Evolutionary conservation across 257 asterid genomes (phyloP).

Genomic region (Solanum arcanum): DNA sequence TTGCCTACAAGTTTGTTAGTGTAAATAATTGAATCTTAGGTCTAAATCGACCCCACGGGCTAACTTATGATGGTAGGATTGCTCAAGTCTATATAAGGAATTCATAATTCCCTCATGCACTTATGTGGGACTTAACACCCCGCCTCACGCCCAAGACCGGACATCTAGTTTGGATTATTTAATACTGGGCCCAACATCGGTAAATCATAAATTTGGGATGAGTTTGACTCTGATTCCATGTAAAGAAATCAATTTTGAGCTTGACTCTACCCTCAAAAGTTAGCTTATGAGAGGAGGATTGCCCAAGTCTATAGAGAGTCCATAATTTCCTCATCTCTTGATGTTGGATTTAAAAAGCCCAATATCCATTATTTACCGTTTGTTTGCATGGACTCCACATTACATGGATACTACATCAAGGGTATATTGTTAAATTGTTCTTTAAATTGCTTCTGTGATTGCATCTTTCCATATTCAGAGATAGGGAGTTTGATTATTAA

Average conservation of each 20-base stretch:
- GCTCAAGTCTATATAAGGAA: not conserved
- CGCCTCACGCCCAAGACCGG: not conserved
- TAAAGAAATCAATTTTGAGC: not conserved
- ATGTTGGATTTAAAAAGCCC: not conserved
- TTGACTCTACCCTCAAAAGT: not conserved
- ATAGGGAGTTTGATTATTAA: not conserved
- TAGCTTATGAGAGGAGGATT: not conserved
- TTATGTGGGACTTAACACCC: not conserved
- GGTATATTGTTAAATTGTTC: not conserved
- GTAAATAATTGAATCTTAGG: not conserved
- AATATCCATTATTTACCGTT: not conserved
- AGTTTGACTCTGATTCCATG: too few relatives aligned
- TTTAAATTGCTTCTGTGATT: not conserved
- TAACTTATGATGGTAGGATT: not conserved
- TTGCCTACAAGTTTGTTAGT: not conserved
- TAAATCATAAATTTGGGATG: too few relatives aligned
- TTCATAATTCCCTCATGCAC: not conserved
- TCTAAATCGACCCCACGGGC: not conserved
- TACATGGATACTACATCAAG: not conserved
- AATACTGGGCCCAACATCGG: not conserved
- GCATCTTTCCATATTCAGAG: not conserved
- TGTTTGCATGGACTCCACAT: not conserved
- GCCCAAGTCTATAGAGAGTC: not conserved
- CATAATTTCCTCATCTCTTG: not conserved
- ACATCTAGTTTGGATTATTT: not conserved